Percentiles rank a stretch among this genome's conserved stretches.
Evolutionary conservation across 1,284 basidiomycete genomes (phyloP).

Genomic region (Naganishia liquefaciens): DNA sequence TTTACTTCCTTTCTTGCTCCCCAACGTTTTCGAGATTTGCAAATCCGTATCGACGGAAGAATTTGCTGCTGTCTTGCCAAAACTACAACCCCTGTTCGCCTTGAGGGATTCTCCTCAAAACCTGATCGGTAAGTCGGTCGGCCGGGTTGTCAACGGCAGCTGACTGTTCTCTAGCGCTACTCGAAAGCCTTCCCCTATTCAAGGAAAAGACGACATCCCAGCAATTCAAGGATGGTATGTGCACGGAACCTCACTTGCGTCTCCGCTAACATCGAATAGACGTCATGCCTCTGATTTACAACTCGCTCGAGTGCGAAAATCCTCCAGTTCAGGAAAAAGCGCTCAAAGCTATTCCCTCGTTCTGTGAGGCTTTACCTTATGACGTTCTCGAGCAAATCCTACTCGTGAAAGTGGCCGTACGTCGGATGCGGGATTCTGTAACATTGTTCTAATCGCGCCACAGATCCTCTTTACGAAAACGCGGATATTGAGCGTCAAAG

Average conservation of each 20-base stretch:
- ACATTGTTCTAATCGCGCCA: background rate
- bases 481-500: conserved; percentile 79
- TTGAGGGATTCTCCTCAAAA: conserved; percentile 96
- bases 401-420: conserved; percentile 81
- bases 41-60: conserved; percentile 73
- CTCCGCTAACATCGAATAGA: conserved; percentile 58
- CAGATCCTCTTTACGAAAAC: conserved; percentile 89
- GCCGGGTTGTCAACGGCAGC: background rate
- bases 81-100: conserved; percentile 83
- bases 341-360: conserved; percentile 75
- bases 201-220: conserved; percentile 85
- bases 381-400: conserved; percentile 82
- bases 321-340: conserved; percentile 86
- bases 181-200: conserved; percentile 85
- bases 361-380: conserved; percentile 92
- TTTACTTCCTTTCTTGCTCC: conserved; percentile 91
- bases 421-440: conserved; percentile 43
- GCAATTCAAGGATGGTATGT: conserved; percentile 79
- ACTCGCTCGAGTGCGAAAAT: conserved; percentile 91
- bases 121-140: conserved; percentile 66
- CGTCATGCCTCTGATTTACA: conserved; percentile 91
- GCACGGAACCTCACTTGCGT: conserved; percentile 39
- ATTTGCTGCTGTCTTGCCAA: conserved; percentile 78
- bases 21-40: conserved; percentile 93
- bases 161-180: conserved; percentile 56